phyloP scores from a whole-genome alignment of 164 flowering plant genomes.

The Dillenia turbinata region DNA sequence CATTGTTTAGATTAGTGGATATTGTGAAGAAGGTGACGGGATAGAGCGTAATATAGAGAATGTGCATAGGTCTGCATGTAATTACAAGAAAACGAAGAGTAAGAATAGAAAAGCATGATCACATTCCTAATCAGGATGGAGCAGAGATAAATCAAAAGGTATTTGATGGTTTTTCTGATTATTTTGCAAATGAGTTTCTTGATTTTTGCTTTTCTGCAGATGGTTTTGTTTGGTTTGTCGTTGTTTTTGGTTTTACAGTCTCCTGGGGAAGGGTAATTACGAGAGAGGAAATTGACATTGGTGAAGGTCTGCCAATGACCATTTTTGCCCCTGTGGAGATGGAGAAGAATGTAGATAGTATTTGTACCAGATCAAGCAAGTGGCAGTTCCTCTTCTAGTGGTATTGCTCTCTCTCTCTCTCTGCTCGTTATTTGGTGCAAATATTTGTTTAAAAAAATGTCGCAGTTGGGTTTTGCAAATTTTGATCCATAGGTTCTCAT shows the following conservation, averaged over 20 bases:
- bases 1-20: conserved; percentile 55
- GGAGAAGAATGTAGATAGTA: conserved; percentile 54
- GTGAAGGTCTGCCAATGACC: conserved; percentile 26
- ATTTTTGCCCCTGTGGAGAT: conserved; percentile 69
- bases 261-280: conserved; percentile 1
- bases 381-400: conserved; percentile 26
- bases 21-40: conserved; percentile 67
- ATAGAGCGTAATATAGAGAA: conserved; percentile 76
- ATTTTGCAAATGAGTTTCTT: conserved; percentile 25
- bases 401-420: conserved; percentile 1
- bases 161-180: no score
- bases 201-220: not conserved
- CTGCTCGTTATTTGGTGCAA: no score
- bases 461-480: no score
- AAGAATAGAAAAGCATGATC: conserved; percentile 53
- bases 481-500: conserved; percentile 14
- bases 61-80: conserved; percentile 55
- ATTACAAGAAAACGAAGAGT: conserved; percentile 58
- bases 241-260: conserved; percentile 1
- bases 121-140: conserved; percentile 24
- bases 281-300: conserved; percentile 42
- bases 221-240: not conserved
- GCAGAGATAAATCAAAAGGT: conserved; percentile 8
- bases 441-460: no score
- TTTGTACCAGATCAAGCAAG: conserved; percentile 22